Evolutionary conservation across 345 rosid species (phyloP).

Genomic region (Eucalyptus pauciflora): DNA sequence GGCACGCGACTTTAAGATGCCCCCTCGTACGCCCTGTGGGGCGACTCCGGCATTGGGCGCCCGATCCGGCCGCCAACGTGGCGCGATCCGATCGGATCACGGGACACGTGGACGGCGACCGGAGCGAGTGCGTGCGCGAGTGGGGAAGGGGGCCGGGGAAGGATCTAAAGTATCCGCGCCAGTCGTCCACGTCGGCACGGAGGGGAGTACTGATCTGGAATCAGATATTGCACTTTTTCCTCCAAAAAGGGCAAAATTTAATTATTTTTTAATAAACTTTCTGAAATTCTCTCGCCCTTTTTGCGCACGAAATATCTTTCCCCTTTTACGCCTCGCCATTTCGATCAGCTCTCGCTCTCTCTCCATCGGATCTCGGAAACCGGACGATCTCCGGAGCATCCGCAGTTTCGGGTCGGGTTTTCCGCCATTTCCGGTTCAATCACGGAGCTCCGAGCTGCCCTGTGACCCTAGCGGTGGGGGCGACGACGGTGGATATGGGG

Average conservation of each 20-base stretch:
- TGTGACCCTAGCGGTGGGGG: not conserved
- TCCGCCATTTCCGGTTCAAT: not conserved
- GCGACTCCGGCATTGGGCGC: not conserved
- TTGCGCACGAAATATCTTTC: not conserved
- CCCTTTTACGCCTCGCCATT: constrained; percentile 5
- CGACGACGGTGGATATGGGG: not conserved
- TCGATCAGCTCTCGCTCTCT: constrained; percentile 1
- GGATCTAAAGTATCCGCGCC: constrained; percentile 72
- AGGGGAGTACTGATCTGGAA: constrained; percentile 40
- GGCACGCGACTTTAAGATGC: not conserved
- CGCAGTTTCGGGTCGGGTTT: not conserved
- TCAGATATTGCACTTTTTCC: constrained; percentile 45
- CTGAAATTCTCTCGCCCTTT: not conserved
- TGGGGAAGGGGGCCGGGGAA: not conserved
- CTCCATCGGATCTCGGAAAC: not conserved
- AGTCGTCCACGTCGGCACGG: constrained; percentile 67
- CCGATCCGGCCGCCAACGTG: not conserved
- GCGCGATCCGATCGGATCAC: not conserved
- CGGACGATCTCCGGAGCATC: not conserved
- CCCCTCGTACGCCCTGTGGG: not conserved
- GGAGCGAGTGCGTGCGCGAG: not conserved
- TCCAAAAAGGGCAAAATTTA: not conserved
- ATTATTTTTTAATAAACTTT: not conserved
- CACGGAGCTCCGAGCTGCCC: no score
- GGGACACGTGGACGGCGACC: not conserved